Percentiles rank a stretch among this genome's conserved stretches.
phyloP scores from a whole-genome alignment of 2,329 filamentous ascomycete species.

The Pestalotiopsis sp. region DNA sequence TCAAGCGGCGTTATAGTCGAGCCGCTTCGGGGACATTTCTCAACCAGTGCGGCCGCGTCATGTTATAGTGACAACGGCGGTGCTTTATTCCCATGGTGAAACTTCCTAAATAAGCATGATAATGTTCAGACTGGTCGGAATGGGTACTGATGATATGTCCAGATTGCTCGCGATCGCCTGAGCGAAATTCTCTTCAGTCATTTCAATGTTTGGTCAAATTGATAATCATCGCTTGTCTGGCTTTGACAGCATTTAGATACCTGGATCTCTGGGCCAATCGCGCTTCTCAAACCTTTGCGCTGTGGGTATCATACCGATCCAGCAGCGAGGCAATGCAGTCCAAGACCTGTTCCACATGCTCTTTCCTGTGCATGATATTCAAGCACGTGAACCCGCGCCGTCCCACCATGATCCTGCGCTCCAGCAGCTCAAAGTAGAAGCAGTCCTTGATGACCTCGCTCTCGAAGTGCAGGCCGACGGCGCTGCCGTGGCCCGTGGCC shows the following conservation, averaged over 20 bases:
- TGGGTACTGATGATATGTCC: no score
- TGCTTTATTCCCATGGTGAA: background rate
- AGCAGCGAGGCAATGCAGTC: background rate
- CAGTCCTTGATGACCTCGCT: background rate
- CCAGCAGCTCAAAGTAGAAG: background rate
- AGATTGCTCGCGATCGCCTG: no score
- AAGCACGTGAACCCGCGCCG: background rate
- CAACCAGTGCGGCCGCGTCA: background rate
- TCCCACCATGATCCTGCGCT: background rate
- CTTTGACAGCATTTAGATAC: no score
- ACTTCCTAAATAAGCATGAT: background rate
- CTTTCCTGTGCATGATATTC: background rate
- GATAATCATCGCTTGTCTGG: no score
- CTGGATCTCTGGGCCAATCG: no score
- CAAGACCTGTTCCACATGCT: background rate
- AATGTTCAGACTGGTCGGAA: no score
- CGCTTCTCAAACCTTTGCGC: background rate
- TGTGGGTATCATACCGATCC: background rate
- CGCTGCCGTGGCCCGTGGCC: background rate
- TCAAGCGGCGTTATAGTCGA: background rate
- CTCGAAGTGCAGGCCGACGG: background rate
- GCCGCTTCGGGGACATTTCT: background rate
- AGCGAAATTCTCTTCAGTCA: no score
- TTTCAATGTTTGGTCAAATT: no score
- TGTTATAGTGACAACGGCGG: background rate